Base-by-base conservation (phyloP, 2,329 filamentous ascomycete genomes). In the Arthrinium puccinioides region DNA sequence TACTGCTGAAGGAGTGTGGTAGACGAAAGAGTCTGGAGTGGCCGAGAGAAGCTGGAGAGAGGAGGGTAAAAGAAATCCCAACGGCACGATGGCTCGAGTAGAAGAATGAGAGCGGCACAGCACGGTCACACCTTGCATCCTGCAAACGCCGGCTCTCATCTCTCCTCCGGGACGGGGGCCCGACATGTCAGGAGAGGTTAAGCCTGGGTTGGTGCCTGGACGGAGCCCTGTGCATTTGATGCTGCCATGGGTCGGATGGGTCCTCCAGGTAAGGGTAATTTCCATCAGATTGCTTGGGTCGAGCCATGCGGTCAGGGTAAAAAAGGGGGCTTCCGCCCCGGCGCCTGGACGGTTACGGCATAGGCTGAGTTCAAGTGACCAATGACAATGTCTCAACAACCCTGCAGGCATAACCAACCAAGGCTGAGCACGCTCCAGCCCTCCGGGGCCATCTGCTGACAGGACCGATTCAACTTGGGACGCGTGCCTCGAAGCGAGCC, bases 1-100 rank as follows among this genome's bases (percentile, higher is more conserved):
- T n/a, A n/a, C n/a, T n/a, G n/a, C n/a, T 38, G 27, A 42, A 39
- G 27, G 40, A 42, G 32, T 39, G 40, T 42, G 40, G 32, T 28
- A 36, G 40, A 38, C 36, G 35, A 38, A 38, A 28, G 19, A 20
- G 39, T 41, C 39, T 40, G 13, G n/a, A 14, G 16, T 25, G 11
- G 21, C 8, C 10, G 24, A 20, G 26, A 24, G 19, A 31, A 24
- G 32, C 20, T n/a, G 24, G 29, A 42, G 40, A 31, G 24, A 31
- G 21, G 18, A 24, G 21, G 16, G n/a, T 21, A 18, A 35, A n/a
- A 26, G 36, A 16, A 16, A 21, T 20, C 20, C 18, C 14, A 23
- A 21, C 21, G 9, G 9, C 26, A 37, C 23, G 40, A 27, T 33
- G 29, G 27, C 21, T 24, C 7, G 36, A 34, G 14, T 16, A 26